Base-by-base conservation (phyloP, 352 stramenopile genomes). In the Phytophthora pinifolia region DNA sequence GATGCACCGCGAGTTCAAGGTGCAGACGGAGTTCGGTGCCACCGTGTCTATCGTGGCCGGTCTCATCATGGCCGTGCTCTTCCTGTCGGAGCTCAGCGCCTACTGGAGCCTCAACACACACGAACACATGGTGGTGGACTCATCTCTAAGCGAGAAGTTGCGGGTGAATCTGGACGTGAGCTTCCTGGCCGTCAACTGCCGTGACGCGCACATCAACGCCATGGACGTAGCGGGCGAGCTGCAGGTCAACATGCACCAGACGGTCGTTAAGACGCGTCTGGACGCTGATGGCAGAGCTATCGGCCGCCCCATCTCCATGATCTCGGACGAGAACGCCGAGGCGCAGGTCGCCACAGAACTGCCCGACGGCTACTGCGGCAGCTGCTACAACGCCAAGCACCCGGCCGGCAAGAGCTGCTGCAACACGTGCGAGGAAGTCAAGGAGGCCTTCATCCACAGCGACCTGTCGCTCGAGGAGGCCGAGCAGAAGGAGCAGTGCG, bases 141-240 rank as follows among this genome's bases (percentile, higher is more conserved):
- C 89, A 27, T 92, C 73, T 32, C 76, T 99, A 46, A 86, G 91
- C 35, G 94, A 98, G 60, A 88, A 95, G 71, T 92, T 99, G 52
- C 76, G 89, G 64, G 97, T 99, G 62, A 97, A 98, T 71, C 53
- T 99, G 20, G 97, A 99, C 77, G 92, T 99, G 39, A 99, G 96
- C 35, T 99, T 99, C 65, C 92, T 98, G 22, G 78, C 83, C 9
- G 75, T 99, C 47, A 96, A 87, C 54, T 99, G 97, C 80, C 79
- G 91, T 78, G 96, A 99, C 70, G 83, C 98, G 27, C 95, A 99
- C 67, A 72, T 99, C 34, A 98, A 99, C 74, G 93, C 94, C 4
- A 99, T 99, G 88, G 97, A 99, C 70, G 94, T 99, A 33, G 96
- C 97, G 1, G 97, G 97, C 13, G 97, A 99, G 59, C 89, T 98